phyloP scores from a whole-genome alignment of 129 eudicot genomes.

The Kitagawia praeruptora region DNA sequence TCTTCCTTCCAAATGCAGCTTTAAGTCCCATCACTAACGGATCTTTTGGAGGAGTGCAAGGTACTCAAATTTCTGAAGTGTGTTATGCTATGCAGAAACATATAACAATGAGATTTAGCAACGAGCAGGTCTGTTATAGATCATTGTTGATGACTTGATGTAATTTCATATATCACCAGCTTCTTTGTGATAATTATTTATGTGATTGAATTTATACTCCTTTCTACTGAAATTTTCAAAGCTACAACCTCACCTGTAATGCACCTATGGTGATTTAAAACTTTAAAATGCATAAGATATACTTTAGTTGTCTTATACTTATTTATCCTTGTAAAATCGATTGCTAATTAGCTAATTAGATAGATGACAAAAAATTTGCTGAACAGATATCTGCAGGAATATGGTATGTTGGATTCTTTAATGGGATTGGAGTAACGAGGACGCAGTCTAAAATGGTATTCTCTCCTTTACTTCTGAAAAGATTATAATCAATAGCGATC shows the following conservation, averaged over 20 bases:
- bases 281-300: background rate
- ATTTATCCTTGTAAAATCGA: background rate
- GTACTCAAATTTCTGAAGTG: constrained; percentile 52
- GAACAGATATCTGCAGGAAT: constrained; percentile 74
- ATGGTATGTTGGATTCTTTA: constrained; percentile 87
- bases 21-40: constrained; percentile 48
- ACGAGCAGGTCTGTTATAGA: constrained; percentile 55
- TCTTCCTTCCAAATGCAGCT: constrained; percentile 37
- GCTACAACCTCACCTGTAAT: background rate
- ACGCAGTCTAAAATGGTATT: constrained; percentile 94
- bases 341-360: background rate
- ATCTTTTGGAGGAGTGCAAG: constrained; percentile 44
- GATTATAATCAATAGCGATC: background rate
- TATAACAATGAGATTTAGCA: constrained; percentile 52
- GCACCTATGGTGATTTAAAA: background rate
- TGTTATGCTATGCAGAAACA: constrained; percentile 89
- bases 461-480: constrained; percentile 10
- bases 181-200: background rate
- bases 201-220: background rate
- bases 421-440: constrained; percentile 78
- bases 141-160: background rate
- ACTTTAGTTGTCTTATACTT: background rate
- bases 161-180: background rate
- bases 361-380: constrained; percentile 15
- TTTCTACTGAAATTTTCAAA: background rate